Conservation (phyloP, 202 grass and related monocot species). For the Hordeum pubiflorum region DNA sequence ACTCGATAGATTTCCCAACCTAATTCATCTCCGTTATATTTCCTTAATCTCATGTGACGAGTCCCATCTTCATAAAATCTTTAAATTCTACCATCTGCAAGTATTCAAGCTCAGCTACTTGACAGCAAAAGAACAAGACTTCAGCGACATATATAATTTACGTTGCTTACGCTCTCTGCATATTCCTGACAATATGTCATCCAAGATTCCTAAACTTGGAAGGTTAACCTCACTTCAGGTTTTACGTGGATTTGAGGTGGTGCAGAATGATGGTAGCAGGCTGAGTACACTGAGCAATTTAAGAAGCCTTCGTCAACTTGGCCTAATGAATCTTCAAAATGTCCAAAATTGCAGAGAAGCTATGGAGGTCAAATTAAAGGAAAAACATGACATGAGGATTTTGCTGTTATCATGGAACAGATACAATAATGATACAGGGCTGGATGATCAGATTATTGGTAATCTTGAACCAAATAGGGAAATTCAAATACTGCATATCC, state of each 20-base stretch:
- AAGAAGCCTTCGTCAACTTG: background rate
- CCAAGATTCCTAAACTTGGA: constrained; percentile 1
- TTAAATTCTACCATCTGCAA: constrained; percentile 21
- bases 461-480: constrained; percentile 24
- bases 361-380: constrained; percentile 1
- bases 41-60: background rate
- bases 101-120: constrained; percentile 10
- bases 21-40: constrained; percentile 10
- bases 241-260: background rate
- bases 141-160: constrained; percentile 1
- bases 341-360: background rate
- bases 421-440: background rate
- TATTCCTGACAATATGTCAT: background rate
- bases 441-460: constrained; percentile 1
- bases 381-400: constrained; percentile 3
- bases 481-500: constrained; percentile 21
- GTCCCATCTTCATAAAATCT: constrained; percentile 1
- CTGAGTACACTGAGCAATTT: background rate
- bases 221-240: constrained; percentile 20
- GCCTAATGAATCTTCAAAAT: constrained; percentile 21
- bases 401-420: constrained; percentile 19
- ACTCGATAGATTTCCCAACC: background rate
- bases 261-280: background rate
- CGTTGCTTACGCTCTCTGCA: constrained; percentile 19
- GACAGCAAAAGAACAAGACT: background rate